Percentiles rank a stretch among this genome's conserved stretches.
Conservation (phyloP, 805 yeast species). For the Barnettozyma sucrosica region DNA sequence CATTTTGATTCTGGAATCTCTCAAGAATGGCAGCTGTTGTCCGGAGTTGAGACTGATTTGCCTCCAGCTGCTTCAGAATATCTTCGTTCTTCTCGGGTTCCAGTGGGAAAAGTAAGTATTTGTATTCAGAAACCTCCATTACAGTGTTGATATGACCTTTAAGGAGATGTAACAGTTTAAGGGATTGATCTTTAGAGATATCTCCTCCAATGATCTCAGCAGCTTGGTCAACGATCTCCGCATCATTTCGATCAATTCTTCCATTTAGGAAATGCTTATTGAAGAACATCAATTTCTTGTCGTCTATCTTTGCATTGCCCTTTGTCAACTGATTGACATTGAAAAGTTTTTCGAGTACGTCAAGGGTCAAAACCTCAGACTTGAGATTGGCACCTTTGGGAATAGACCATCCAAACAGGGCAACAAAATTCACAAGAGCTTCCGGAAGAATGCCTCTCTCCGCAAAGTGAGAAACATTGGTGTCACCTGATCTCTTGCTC, state of each 20-base stretch:
- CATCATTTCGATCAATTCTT: slow-evolving; percentile 35
- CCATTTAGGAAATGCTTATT: slow-evolving; percentile 61
- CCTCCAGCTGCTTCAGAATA: not conserved
- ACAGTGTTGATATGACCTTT: slow-evolving; percentile 47
- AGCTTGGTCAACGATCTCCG: slow-evolving; percentile 32
- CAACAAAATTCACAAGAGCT: slow-evolving; percentile 81
- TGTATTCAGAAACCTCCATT: slow-evolving; percentile 45
- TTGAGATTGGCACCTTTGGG: slow-evolving; percentile 47
- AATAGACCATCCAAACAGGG: slow-evolving; percentile 94
- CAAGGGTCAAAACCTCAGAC: slow-evolving; percentile 47
- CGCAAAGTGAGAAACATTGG: slow-evolving; percentile 56
- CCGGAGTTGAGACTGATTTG: not conserved
- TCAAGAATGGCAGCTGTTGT: slow-evolving; percentile 14
- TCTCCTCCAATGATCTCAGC: slow-evolving; percentile 16
- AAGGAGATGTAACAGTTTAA: slow-evolving; percentile 36
- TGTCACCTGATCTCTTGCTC: slow-evolving; percentile 81
- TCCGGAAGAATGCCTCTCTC: slow-evolving; percentile 73
- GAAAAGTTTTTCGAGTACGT: slow-evolving; percentile 51
- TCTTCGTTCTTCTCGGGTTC: slow-evolving; percentile 19
- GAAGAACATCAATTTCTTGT: slow-evolving; percentile 65
- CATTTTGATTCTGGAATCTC: slow-evolving; percentile 8
- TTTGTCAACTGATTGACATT: slow-evolving; percentile 71
- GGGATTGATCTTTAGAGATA: slow-evolving; percentile 30
- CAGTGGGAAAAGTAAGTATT: slow-evolving; percentile 40
- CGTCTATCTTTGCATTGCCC: slow-evolving; percentile 91